A percentile compares a stretch with the other conserved stretches of the same genome.
Evolutionary conservation across 768 basidiomycete species (phyloP).

Genomic region (Panus rudis): DNA sequence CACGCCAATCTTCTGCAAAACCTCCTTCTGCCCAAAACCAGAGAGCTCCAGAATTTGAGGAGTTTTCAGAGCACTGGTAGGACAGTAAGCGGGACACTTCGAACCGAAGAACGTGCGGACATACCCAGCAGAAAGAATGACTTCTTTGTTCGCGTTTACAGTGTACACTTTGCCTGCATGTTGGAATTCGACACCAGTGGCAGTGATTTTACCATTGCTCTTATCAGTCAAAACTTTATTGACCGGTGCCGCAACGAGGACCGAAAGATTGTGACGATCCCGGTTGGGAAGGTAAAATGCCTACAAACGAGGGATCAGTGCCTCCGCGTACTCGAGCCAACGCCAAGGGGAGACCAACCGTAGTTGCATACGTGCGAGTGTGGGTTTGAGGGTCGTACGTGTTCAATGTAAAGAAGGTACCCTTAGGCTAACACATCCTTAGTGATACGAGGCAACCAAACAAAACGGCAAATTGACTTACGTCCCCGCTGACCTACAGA

Average conservation of each 20-base stretch:
- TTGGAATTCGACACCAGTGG: not conserved
- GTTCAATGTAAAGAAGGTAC: not conserved
- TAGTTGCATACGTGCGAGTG: not conserved
- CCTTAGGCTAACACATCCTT: not conserved
- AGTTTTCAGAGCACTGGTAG: not conserved
- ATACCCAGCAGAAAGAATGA: not conserved
- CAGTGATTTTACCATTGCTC: not conserved
- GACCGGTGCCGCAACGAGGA: not conserved
- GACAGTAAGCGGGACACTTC: no score
- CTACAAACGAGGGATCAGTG: no score
- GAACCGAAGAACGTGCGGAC: no score
- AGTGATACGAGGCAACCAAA: not conserved
- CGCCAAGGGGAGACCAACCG: not conserved
- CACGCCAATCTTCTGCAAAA: not conserved
- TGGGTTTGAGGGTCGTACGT: not conserved
- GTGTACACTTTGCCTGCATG: not conserved
- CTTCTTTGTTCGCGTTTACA: not conserved
- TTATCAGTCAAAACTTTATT: not conserved
- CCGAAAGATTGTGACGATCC: not conserved
- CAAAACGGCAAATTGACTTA: not conserved
- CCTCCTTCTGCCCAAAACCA: not conserved
- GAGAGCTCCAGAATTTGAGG: not conserved
- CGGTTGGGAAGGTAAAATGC: not conserved
- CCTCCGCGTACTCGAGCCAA: not conserved
- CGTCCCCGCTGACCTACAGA: not conserved